Base-by-base conservation (phyloP, 1,284 basidiomycete genomes). In the Ceratobasidium sp. region DNA sequence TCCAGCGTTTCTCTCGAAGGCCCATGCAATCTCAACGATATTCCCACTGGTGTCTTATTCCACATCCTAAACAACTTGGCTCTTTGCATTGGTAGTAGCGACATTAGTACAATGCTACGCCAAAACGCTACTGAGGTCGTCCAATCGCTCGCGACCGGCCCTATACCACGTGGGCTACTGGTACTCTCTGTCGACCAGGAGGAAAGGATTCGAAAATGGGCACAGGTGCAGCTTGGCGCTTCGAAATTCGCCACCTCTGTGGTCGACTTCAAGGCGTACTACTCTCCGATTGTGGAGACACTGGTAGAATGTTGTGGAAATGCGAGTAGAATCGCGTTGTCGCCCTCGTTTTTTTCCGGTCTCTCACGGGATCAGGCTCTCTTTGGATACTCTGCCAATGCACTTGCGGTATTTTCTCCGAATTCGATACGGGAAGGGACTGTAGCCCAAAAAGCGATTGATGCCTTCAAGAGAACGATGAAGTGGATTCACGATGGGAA, bases 61-160 rank as follows among this genome's bases (percentile, higher is more conserved):
- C 91, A 93, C 65, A 87, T 92, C 73, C 84, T 95, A 73, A 90
- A 88, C 42, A 93, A 93, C 84, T 86, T 91, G 78, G 85, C 85
- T 28, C 84, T 95, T 23, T 74, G 70, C 61, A 86, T 95, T 56
- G 86, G 84, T 54, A 87, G 92, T 80, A 76, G 85, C 0, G 84
- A 85, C 33, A 85, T 95, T 59, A 82, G 89, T 54, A 82, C 83
- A 23, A 83, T 90, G 54, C 82, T 92, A 64, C 85, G 87, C 62
- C 81, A 83, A 42, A 83, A 85, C 46, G 82, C 87, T 57, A 87
- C 88, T 10, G 81, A 84, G 17, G 80, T 81, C 17, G 79, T 81
- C 10, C 82, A 89, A 42, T 81, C 84, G 38, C 85, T 82, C 4
- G 93, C 91, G 90, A 90, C 92, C n/a, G 84, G 83, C 2, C 87